Evolutionary conservation across 108 stramenopile genomes (phyloP).

Genomic region (Fragilariopsis cylindrus): DNA sequence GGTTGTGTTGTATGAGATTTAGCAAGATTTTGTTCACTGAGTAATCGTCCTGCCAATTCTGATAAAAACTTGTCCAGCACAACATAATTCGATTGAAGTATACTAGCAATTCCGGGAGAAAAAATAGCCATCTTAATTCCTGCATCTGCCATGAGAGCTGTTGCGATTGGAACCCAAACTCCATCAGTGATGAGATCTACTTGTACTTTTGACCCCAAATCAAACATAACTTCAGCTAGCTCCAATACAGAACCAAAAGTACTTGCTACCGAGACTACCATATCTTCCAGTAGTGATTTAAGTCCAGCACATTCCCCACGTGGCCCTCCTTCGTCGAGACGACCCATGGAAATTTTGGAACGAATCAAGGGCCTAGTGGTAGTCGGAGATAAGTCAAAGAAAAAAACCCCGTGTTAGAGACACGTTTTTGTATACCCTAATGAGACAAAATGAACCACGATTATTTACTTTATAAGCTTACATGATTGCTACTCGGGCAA

Average conservation of each 20-base stretch:
- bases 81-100: conserved; percentile 83
- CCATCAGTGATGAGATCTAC: conserved; percentile 84
- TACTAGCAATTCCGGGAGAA: conserved; percentile 88
- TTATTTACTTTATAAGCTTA: conserved; percentile 18
- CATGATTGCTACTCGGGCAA: conserved; percentile 88
- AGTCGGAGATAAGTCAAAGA: neutral
- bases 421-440: neutral
- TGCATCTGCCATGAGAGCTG: conserved; percentile 86
- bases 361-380: conserved; percentile 69
- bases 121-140: conserved; percentile 88
- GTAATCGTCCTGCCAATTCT: conserved; percentile 58
- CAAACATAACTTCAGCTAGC: conserved; percentile 73
- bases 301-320: conserved; percentile 88
- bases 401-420: neutral
- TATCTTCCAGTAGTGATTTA: conserved; percentile 70
- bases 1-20: neutral
- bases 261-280: conserved; percentile 48
- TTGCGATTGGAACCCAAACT: conserved; percentile 88
- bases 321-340: conserved; percentile 85
- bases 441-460: neutral
- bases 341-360: conserved; percentile 82
- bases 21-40: conserved; percentile 22
- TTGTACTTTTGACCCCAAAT: conserved; percentile 46
- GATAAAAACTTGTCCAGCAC: conserved; percentile 77
- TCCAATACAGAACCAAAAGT: conserved; percentile 67